Evolutionary conservation across 441 rosid genomes (phyloP).

Genomic region (Melastoma candidum): DNA sequence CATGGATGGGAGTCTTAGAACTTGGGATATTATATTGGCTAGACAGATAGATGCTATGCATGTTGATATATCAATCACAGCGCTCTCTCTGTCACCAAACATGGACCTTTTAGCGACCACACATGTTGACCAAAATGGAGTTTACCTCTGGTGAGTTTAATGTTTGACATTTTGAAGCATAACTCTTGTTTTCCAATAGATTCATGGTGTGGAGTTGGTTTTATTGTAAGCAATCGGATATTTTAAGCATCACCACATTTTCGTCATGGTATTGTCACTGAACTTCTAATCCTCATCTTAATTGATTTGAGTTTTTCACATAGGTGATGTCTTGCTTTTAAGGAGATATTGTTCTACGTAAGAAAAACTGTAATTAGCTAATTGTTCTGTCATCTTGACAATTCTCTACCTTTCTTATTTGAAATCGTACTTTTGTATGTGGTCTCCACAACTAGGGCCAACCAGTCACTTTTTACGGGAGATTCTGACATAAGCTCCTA

Average conservation of each 20-base stretch:
- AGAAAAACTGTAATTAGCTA: slow-evolving; percentile 1
- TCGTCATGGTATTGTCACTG: too few relatives aligned
- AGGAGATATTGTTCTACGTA: background rate
- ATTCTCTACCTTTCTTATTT: too few relatives aligned
- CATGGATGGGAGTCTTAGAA: slow-evolving; percentile 91
- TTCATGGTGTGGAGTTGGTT: too few relatives aligned
- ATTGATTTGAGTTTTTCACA: too few relatives aligned
- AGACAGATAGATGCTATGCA: slow-evolving; percentile 86
- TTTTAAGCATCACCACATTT: too few relatives aligned
- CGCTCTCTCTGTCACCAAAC: slow-evolving; percentile 91
- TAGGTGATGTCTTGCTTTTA: background rate
- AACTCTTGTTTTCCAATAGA: background rate
- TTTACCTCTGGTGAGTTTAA: slow-evolving; percentile 66
- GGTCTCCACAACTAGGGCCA: slow-evolving; percentile 43
- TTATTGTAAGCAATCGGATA: too few relatives aligned
- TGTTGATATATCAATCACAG: slow-evolving; percentile 74
- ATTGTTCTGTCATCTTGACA: too few relatives aligned
- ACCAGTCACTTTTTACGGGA: slow-evolving; percentile 78
- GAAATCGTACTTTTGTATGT: too few relatives aligned
- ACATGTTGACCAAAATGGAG: slow-evolving; percentile 91
- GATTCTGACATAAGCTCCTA: slow-evolving; percentile 49
- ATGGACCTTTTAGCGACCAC: slow-evolving; percentile 90
- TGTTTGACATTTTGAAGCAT: slow-evolving; percentile 6
- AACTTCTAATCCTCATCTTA: too few relatives aligned
- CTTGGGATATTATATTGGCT: slow-evolving; percentile 88